Percentiles rank a stretch among this genome's conserved stretches.
These are phyloP conservation scores for Bruguiera sexangula DNA, from an alignment of 345 rosid species.

Conservation along the genomic window DNA sequence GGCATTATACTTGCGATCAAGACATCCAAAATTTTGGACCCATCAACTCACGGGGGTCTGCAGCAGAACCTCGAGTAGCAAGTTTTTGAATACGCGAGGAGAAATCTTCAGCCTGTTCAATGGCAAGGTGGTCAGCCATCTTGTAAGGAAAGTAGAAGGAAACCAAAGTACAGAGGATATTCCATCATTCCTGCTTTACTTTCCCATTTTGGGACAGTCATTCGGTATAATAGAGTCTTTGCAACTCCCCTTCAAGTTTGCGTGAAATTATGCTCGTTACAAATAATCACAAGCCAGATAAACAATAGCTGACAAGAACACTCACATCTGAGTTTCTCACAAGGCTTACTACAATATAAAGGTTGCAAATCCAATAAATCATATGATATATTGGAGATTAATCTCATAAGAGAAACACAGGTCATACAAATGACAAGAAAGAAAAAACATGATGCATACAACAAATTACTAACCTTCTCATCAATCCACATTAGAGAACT, in stretches of 20 bases:
- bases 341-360: no score
- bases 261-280: no score
- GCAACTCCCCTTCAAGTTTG: no score
- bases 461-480: conserved; percentile 60
- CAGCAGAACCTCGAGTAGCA: conserved; percentile 64
- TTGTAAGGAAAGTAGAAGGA: not conserved
- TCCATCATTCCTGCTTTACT: not conserved
- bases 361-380: no score
- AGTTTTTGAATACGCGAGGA: conserved; percentile 72
- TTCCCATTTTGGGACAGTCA: no score
- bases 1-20: conserved; percentile 24
- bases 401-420: not conserved
- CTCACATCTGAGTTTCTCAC: no score
- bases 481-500: conserved; percentile 97
- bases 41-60: conserved; percentile 45
- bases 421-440: not conserved
- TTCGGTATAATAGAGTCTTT: no score
- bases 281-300: no score
- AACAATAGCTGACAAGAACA: no score
- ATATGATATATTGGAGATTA: no score
- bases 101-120: conserved; percentile 85
- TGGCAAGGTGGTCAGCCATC: conserved; percentile 14
- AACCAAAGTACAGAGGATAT: not conserved
- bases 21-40: conserved; percentile 77
- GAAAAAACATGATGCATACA: not conserved